Conservation (phyloP, 495 filamentous ascomycete genomes). For the Articulospora tetracladia region DNA sequence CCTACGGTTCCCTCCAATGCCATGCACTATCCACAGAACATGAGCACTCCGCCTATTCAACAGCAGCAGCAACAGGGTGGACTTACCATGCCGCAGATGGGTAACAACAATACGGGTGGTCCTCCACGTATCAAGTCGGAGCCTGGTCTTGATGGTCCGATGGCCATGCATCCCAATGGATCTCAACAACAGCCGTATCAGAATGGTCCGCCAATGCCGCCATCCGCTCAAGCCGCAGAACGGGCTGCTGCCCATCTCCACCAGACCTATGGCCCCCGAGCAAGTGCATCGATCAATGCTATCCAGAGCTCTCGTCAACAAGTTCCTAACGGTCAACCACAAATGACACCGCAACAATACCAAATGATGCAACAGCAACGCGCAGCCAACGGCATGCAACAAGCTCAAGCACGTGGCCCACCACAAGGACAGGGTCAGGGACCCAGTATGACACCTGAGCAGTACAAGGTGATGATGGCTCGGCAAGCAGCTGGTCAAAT, state of each 20-base stretch:
- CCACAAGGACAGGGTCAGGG: conserved; percentile 36
- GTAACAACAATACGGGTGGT: no score
- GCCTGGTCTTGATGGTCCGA: conserved; percentile 53
- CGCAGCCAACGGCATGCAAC: conserved; percentile 14
- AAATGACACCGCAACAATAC: conserved; percentile 7
- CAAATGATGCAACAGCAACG: conserved; percentile 14
- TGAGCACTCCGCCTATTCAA: conserved; percentile 12
- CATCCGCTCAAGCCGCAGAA: conserved; percentile 45
- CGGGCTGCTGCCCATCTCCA: conserved; percentile 66
- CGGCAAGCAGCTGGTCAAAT: conserved; percentile 14
- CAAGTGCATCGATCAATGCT: conserved; percentile 66
- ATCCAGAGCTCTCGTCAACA: conserved; percentile 34
- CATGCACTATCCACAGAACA: conserved; percentile 18
- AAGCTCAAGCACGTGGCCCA: conserved; percentile 28
- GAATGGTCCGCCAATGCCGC: conserved; percentile 15
- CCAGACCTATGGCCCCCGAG: conserved; percentile 65
- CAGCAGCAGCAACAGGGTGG: conserved; percentile 1
- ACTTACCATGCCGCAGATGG: conserved; percentile 14
- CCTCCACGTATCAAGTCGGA: conserved; percentile 66
- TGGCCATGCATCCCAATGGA: conserved; percentile 14
- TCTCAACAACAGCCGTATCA: conserved; percentile 20
- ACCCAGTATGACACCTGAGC: conserved; percentile 14
- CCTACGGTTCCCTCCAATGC: conserved; percentile 59
- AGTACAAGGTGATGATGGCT: conserved; percentile 16
- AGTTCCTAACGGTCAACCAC: conserved; percentile 12